Evolutionary conservation across 2,329 filamentous ascomycete species (phyloP).

Genomic region (Ceratocystis papillata): DNA sequence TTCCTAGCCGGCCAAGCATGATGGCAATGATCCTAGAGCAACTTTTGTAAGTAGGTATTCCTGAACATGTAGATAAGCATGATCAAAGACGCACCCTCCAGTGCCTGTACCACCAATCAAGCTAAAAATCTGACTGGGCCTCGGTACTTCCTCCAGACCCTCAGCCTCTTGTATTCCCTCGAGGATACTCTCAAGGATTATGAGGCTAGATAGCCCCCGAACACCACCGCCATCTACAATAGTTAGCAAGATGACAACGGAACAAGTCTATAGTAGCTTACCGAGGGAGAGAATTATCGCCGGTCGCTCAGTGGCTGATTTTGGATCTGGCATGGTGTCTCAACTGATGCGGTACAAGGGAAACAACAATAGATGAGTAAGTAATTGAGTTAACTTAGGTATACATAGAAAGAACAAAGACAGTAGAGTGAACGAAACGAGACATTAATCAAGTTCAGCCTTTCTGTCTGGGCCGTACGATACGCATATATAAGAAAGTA

Average conservation of each 20-base stretch:
- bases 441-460: too few species aligned
- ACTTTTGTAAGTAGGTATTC: neutral
- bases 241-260: neutral
- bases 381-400: too few species aligned
- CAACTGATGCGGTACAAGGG: too few species aligned
- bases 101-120: slow-evolving; percentile 29
- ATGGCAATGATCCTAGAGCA: neutral
- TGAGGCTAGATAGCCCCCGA: slow-evolving; percentile 28
- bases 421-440: too few species aligned
- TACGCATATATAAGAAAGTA: too few species aligned
- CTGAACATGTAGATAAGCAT: slow-evolving; percentile 14
- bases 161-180: slow-evolving; percentile 23
- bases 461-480: too few species aligned
- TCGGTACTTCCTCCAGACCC: slow-evolving; percentile 25
- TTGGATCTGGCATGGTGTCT: too few species aligned
- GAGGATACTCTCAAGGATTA: slow-evolving; percentile 28
- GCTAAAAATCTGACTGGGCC: slow-evolving; percentile 29
- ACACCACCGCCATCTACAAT: slow-evolving; percentile 28
- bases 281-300: neutral
- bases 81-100: slow-evolving; percentile 26
- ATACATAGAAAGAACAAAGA: too few species aligned
- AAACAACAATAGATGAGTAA: too few species aligned
- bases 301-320: neutral
- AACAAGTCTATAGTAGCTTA: neutral
- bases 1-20: neutral